These are phyloP conservation scores for Saccharomyces hybrid DNA, from an alignment of 1,139 yeast genomes.

Conservation along the genomic window DNA sequence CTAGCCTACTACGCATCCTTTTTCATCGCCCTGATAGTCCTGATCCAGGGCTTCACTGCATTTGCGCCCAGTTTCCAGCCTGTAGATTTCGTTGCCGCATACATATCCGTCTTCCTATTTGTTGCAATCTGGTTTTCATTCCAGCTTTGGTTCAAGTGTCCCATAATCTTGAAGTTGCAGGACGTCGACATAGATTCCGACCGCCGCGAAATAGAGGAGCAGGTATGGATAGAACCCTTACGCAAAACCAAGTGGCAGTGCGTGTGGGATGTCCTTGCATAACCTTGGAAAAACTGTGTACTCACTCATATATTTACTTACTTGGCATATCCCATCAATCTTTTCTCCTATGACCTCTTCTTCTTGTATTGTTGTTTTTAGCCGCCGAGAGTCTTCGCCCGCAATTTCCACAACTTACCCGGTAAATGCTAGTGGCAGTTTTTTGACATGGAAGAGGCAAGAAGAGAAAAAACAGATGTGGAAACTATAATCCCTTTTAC, in stretches of 20 bases:
- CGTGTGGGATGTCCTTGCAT: not conserved
- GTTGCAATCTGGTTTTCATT: conserved; percentile 40
- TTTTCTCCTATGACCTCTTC: not conserved
- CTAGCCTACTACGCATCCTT: conserved; percentile 48
- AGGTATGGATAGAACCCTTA: not conserved
- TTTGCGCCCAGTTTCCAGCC: conserved; percentile 39
- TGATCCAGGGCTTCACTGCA: conserved; percentile 38
- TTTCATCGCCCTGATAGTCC: conserved; percentile 45
- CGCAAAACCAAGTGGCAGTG: not conserved
- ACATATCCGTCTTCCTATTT: conserved; percentile 47
- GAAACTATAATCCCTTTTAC: not conserved
- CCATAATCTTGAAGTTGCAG: conserved; percentile 38
- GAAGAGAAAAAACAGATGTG: not conserved
- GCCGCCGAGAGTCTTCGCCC: conserved; percentile 1
- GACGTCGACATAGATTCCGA: conserved; percentile 56
- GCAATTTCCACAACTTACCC: not conserved
- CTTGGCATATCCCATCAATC: not conserved
- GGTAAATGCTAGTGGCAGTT: not conserved
- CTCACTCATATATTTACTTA: not conserved
- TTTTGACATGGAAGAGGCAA: not conserved
- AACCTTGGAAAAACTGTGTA: not conserved
- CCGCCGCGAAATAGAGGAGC: conserved; percentile 44
- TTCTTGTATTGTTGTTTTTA: not conserved
- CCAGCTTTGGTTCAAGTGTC: conserved; percentile 40
- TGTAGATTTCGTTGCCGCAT: conserved; percentile 53